Conservation (phyloP, 345 rosid genomes). For the Aethionema arabicum region DNA sequence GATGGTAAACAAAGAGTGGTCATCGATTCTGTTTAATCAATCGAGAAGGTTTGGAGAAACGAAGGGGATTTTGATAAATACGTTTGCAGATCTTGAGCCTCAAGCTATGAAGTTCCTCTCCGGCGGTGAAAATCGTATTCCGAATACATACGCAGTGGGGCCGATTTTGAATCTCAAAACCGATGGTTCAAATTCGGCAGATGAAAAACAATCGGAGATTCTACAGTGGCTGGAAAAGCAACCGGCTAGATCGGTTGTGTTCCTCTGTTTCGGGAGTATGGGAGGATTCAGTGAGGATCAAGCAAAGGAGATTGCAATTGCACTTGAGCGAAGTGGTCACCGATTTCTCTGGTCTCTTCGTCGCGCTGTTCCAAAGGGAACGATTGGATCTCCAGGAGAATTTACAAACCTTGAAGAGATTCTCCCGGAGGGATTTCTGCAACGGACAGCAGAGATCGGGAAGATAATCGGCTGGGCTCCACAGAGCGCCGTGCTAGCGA, state of each 20-base stretch:
- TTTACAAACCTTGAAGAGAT: constrained; percentile 29
- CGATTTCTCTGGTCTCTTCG: constrained; percentile 53
- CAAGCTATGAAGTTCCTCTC: constrained; percentile 31
- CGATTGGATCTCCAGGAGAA: constrained; percentile 23
- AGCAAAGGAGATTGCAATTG: constrained; percentile 45
- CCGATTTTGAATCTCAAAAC: constrained; percentile 46
- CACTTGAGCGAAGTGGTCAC: constrained; percentile 45
- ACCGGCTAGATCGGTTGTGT: constrained; percentile 49
- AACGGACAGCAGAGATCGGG: constrained; percentile 41
- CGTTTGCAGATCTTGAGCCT: constrained; percentile 51
- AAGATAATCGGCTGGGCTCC: constrained; percentile 56
- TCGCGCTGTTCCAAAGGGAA: constrained; percentile 5
- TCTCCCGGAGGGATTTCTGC: constrained; percentile 46
- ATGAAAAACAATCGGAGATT: constrained; percentile 22
- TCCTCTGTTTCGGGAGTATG: constrained; percentile 66
- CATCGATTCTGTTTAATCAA: accelerated
- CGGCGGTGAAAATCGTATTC: constrained; percentile 22
- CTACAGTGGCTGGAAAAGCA: constrained; percentile 59
- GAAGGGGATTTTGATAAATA: constrained; percentile 51
- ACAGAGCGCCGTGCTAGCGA: constrained; percentile 42
- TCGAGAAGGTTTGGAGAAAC: constrained; percentile 27
- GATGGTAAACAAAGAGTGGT: neutral
- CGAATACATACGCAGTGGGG: constrained; percentile 48
- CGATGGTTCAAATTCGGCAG: neutral
- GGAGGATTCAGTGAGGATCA: constrained; percentile 54